phyloP scores from a whole-genome alignment of 1,284 basidiomycete genomes.

The Trametes versicolor region DNA sequence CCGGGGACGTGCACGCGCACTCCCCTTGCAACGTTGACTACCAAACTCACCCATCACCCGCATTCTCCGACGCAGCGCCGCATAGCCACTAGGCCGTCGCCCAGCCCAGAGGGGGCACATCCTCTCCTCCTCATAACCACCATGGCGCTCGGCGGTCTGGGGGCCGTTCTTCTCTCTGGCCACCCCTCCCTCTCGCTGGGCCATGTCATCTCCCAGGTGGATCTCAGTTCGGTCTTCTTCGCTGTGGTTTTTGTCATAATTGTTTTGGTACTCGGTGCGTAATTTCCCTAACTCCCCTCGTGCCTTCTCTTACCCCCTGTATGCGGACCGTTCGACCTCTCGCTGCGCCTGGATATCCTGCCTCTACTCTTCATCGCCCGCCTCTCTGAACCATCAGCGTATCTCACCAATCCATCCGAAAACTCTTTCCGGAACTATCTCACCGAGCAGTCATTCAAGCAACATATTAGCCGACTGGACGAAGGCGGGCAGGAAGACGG shows the following conservation, averaged over 20 bases:
- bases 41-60: conserved; percentile 34
- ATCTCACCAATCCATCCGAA: conserved; percentile 93
- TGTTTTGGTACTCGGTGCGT: conserved; percentile 76
- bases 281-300: conserved; percentile 16
- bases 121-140: conserved; percentile 63
- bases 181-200: conserved; percentile 57
- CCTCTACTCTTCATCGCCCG: conserved; percentile 29
- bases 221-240: conserved; percentile 74
- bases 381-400: conserved; percentile 64
- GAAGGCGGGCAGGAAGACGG: conserved; percentile 65
- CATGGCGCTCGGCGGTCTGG: conserved; percentile 68
- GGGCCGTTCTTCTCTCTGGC: conserved; percentile 65
- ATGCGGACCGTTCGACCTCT: conserved; percentile 22
- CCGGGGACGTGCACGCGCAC: conserved; percentile 48
- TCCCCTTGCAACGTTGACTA: conserved; percentile 58
- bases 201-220: conserved; percentile 63
- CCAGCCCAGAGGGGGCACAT: conserved; percentile 42
- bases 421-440: conserved; percentile 93
- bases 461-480: conserved; percentile 90
- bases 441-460: conserved; percentile 94
- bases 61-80: conserved; percentile 47
- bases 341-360: conserved; percentile 14
- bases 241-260: conserved; percentile 73
- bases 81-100: conserved; percentile 48
- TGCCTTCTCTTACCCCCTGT: conserved; percentile 12